Evolutionary conservation across 805 yeast genomes (phyloP).

Genomic region (Candida arabinofermentans): DNA sequence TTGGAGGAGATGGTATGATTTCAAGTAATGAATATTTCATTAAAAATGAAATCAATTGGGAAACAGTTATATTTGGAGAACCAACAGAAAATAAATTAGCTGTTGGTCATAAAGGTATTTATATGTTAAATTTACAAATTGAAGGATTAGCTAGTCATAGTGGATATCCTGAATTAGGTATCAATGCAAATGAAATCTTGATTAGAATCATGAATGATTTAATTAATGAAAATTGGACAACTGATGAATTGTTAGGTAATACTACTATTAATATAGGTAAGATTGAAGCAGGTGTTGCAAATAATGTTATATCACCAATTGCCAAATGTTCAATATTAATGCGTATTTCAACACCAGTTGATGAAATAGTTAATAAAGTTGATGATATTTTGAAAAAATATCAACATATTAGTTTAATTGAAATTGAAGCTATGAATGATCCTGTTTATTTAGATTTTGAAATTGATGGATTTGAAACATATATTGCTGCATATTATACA

Average conservation of each 20-base stretch:
- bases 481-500: slow-evolving; percentile 31
- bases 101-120: slow-evolving; percentile 65
- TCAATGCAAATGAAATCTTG: slow-evolving; percentile 56
- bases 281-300: slow-evolving; percentile 59
- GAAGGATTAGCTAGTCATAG: slow-evolving; percentile 61
- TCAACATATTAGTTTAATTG: slow-evolving; percentile 16
- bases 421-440: slow-evolving; percentile 19
- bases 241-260: slow-evolving; percentile 50
- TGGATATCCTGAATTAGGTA: slow-evolving; percentile 67
- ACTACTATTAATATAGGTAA: slow-evolving; percentile 60
- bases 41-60: slow-evolving; percentile 45
- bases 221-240: slow-evolving; percentile 43
- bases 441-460: slow-evolving; percentile 52
- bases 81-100: slow-evolving; percentile 70
- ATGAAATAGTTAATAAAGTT: slow-evolving; percentile 35
- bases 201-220: slow-evolving; percentile 47
- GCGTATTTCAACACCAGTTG: slow-evolving; percentile 49
- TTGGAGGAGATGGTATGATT: slow-evolving; percentile 61
- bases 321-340: slow-evolving; percentile 48
- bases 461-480: slow-evolving; percentile 60
- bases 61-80: slow-evolving; percentile 65
- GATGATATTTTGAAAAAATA: slow-evolving; percentile 28
- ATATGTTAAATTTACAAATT: slow-evolving; percentile 38
- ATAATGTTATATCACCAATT: slow-evolving; percentile 59
- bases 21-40: slow-evolving; percentile 30